phyloP scores from a whole-genome alignment of 2,329 filamentous ascomycete genomes.

The Neofusicoccum sp. region DNA sequence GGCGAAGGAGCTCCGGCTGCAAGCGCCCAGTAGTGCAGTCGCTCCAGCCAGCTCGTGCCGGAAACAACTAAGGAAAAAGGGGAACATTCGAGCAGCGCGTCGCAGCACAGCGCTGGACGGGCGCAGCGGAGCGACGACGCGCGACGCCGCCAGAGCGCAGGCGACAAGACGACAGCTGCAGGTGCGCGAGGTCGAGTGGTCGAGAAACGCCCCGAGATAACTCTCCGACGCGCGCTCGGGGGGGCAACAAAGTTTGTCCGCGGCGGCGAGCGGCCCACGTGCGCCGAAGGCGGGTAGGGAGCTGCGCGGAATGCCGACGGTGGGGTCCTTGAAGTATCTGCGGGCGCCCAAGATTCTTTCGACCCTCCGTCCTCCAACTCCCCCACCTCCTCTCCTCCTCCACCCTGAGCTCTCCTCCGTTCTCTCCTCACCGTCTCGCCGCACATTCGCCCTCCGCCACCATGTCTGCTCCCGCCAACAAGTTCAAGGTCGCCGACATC shows the following conservation, averaged over 20 bases:
- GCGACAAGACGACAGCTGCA: not conserved
- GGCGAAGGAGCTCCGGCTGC: not conserved
- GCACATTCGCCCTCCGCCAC: too few species aligned
- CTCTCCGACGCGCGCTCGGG: not conserved
- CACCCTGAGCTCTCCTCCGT: slow-evolving; percentile 23
- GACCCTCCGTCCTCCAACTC: slow-evolving; percentile 13
- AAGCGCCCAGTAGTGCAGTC: not conserved
- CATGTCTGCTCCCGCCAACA: slow-evolving; percentile 77
- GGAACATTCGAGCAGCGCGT: not conserved
- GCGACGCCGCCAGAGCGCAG: too few species aligned
- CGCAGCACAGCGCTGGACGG: not conserved
- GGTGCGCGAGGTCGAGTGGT: not conserved
- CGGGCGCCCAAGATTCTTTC: slow-evolving; percentile 14
- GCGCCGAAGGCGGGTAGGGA: slow-evolving; percentile 4
- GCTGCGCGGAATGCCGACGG: slow-evolving; percentile 5
- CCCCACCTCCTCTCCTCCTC: slow-evolving; percentile 22
- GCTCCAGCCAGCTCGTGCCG: not conserved
- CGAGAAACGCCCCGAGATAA: slow-evolving; percentile 10
- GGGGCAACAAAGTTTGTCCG: not conserved
- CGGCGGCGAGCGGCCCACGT: not conserved
- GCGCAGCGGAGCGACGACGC: not conserved
- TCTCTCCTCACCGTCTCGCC: slow-evolving; percentile 13
- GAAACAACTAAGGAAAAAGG: not conserved
- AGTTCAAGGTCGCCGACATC: slow-evolving; percentile 98
- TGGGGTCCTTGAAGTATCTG: slow-evolving; percentile 17